Percentiles rank a stretch among this genome's conserved stretches.
Conservation (phyloP, 306 rosid genomes). For the Acacia confusa region DNA sequence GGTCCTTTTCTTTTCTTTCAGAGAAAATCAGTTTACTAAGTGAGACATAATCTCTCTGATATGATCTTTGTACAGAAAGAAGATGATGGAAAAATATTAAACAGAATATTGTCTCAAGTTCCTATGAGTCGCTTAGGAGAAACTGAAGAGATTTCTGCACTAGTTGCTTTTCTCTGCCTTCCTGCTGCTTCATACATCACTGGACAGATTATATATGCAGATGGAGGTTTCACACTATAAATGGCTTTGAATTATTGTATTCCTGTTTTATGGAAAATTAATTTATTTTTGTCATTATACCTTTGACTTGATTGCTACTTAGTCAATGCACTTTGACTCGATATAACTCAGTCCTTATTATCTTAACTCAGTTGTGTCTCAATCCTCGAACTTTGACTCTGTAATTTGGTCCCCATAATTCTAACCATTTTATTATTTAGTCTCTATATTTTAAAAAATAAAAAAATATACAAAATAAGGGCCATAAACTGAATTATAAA, state of each 20-base stretch:
- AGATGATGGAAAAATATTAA: neutral
- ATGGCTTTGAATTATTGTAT: neutral
- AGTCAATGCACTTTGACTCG: too few relatives aligned
- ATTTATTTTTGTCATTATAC: too few relatives aligned
- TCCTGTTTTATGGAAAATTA: too few relatives aligned
- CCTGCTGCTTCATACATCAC: conserved; percentile 6
- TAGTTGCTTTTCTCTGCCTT: neutral
- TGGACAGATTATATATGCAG: neutral
- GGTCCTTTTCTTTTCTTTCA: neutral
- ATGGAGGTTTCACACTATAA: neutral
- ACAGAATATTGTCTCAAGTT: neutral
- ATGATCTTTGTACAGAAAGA: neutral
- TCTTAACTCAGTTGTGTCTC: too few relatives aligned
- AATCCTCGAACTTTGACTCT: too few relatives aligned
- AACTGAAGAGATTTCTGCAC: neutral
- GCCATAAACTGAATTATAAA: too few relatives aligned
- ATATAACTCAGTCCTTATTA: too few relatives aligned
- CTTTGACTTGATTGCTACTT: too few relatives aligned
- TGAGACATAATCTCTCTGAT: neutral
- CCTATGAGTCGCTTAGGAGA: neutral
- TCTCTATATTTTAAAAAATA: too few relatives aligned
- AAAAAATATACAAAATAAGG: too few relatives aligned
- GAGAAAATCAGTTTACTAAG: neutral
- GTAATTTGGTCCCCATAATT: too few relatives aligned
- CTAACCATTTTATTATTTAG: too few relatives aligned